Conservation (phyloP, 257 asterid genomes). For the Echites panduratus region DNA sequence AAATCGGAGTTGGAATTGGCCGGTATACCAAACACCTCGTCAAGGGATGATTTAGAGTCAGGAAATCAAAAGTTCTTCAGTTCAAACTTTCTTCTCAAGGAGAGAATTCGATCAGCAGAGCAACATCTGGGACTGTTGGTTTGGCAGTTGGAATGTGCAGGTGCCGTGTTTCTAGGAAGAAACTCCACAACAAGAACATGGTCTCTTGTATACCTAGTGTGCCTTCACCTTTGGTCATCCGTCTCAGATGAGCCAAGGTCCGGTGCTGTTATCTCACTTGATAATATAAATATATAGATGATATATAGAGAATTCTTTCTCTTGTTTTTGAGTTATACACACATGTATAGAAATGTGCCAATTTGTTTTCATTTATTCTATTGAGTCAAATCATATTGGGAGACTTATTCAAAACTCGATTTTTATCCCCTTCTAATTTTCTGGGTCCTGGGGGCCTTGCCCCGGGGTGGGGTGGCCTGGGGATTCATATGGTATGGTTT, state of each 20-base stretch:
- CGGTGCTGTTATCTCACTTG: conserved; percentile 64
- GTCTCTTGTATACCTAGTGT: conserved; percentile 57
- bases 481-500: no score
- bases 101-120: conserved; percentile 62
- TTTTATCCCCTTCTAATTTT: no score
- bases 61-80: conserved; percentile 42
- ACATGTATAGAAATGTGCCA: conserved; percentile 14
- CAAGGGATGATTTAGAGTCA: conserved; percentile 49
- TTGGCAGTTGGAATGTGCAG: conserved; percentile 69
- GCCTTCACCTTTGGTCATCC: conserved; percentile 85
- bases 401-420: background rate
- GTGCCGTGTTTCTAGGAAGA: conserved; percentile 57
- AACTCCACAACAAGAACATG: conserved; percentile 70
- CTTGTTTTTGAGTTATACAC: background rate
- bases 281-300: conserved; percentile 72
- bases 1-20: conserved; percentile 31
- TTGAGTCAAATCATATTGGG: background rate
- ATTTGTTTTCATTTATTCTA: background rate
- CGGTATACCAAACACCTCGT: conserved; percentile 40
- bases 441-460: no score
- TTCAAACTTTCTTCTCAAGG: conserved; percentile 46
- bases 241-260: conserved; percentile 41
- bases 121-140: conserved; percentile 71
- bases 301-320: conserved; percentile 11
- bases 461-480: no score